Conservation (phyloP, 139 green algal species). For the Gonium pectorale region DNA sequence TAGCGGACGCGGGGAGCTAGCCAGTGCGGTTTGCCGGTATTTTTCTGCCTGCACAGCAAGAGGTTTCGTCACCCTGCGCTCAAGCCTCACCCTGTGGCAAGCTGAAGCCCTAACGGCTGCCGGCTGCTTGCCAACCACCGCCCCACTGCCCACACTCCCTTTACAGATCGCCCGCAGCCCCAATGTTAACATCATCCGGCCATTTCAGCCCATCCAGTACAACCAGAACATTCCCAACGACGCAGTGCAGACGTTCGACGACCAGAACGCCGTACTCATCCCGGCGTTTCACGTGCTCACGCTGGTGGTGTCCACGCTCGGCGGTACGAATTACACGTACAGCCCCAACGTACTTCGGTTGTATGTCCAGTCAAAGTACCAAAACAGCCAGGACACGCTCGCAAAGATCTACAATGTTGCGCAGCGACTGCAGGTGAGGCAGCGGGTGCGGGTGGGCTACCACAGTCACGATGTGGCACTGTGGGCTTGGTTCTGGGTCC, state of each 20-base stretch:
- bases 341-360: background rate
- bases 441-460: too few species aligned
- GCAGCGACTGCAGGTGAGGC: conserved; percentile 14
- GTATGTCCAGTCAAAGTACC: background rate
- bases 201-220: conserved; percentile 1
- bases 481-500: too few species aligned
- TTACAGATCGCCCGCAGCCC: background rate
- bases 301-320: background rate
- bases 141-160: too few species aligned
- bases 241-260: background rate
- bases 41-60: too few species aligned
- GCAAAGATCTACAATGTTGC: background rate
- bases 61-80: too few species aligned
- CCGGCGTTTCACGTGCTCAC: background rate
- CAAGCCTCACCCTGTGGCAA: too few species aligned
- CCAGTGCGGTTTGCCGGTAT: too few species aligned
- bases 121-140: too few species aligned
- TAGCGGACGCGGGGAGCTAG: too few species aligned
- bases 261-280: background rate
- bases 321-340: background rate
- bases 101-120: too few species aligned
- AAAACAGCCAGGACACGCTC: background rate
- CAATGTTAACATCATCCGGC: conserved; percentile 7
- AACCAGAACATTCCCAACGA: background rate
- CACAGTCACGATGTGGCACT: too few species aligned